A percentile compares a stretch with the other conserved stretches of the same genome.
Evolutionary conservation across 1,139 yeast species (phyloP).

Genomic region (Diutina rugosa): DNA sequence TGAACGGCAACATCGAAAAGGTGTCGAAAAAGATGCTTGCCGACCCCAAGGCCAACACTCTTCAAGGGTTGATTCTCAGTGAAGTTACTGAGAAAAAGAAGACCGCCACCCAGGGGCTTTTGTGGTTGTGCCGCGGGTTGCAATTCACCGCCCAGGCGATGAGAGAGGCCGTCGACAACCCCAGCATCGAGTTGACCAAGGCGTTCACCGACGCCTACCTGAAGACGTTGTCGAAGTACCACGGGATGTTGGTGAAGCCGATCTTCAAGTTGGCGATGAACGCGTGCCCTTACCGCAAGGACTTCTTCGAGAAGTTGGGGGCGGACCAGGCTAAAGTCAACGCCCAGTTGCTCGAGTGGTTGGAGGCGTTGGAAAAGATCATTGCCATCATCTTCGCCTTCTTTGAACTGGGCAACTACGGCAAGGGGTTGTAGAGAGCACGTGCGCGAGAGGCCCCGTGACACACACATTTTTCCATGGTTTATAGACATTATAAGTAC

Average conservation of each 20-base stretch:
- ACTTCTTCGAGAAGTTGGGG: slow-evolving; percentile 73
- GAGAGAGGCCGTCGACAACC: slow-evolving; percentile 60
- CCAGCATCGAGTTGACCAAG: slow-evolving; percentile 50
- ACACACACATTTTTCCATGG: not conserved
- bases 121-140: slow-evolving; percentile 80
- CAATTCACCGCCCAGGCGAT: slow-evolving; percentile 83
- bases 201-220: slow-evolving; percentile 76
- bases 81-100: slow-evolving; percentile 53
- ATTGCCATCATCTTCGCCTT: slow-evolving; percentile 66
- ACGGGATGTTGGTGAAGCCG: slow-evolving; percentile 14
- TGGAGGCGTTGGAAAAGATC: slow-evolving; percentile 61
- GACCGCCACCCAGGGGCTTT: slow-evolving; percentile 82
- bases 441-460: not conserved
- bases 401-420: slow-evolving; percentile 71
- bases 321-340: slow-evolving; percentile 52
- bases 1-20: slow-evolving; percentile 78
- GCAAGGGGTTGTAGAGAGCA: slow-evolving; percentile 58
- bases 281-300: slow-evolving; percentile 88
- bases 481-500: not conserved
- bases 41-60: slow-evolving; percentile 54
- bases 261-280: slow-evolving; percentile 76
- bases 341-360: slow-evolving; percentile 59
- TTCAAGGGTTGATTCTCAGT: slow-evolving; percentile 69
- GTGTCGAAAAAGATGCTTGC: slow-evolving; percentile 53
- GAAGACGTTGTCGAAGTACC: slow-evolving; percentile 71